Conservation (phyloP, 345 rosid species). For the Lumnitzera racemosa region DNA sequence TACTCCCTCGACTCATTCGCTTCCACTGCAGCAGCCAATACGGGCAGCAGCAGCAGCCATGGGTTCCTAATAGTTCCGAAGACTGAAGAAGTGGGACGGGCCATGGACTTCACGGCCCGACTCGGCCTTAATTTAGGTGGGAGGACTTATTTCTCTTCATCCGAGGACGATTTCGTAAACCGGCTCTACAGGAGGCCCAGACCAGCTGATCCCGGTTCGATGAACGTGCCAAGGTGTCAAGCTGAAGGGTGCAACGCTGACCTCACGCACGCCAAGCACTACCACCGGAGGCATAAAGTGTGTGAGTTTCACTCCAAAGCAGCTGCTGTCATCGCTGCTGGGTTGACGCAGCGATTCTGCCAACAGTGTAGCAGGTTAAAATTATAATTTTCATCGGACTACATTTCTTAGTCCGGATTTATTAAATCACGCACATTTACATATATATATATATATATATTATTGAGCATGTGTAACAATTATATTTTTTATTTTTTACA, state of each 20-base stretch:
- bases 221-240: slow-evolving; percentile 71
- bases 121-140: slow-evolving; percentile 90
- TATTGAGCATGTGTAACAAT: no score
- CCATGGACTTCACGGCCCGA: slow-evolving; percentile 46
- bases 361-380: slow-evolving; percentile 96
- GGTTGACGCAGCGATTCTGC: slow-evolving; percentile 95
- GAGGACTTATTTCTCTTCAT: slow-evolving; percentile 83
- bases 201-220: slow-evolving; percentile 33
- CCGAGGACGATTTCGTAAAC: slow-evolving; percentile 86
- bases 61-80: slow-evolving; percentile 45
- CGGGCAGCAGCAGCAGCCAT: slow-evolving; percentile 17
- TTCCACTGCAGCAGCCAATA: slow-evolving; percentile 5
- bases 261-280: slow-evolving; percentile 87
- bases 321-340: slow-evolving; percentile 75
- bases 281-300: slow-evolving; percentile 95
- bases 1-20: slow-evolving; percentile 43
- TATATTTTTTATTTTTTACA: no score
- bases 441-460: no score
- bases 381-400: background rate
- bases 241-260: slow-evolving; percentile 97
- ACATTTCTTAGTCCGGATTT: no score
- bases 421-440: no score
- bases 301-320: slow-evolving; percentile 98
- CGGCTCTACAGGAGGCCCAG: slow-evolving; percentile 74
- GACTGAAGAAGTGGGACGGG: slow-evolving; percentile 49